Evolutionary conservation across 2,329 filamentous ascomycete genomes (phyloP), one percentile per base, ranked within the genome.

Genomic region (Fusarium cyanostomum): DNA sequence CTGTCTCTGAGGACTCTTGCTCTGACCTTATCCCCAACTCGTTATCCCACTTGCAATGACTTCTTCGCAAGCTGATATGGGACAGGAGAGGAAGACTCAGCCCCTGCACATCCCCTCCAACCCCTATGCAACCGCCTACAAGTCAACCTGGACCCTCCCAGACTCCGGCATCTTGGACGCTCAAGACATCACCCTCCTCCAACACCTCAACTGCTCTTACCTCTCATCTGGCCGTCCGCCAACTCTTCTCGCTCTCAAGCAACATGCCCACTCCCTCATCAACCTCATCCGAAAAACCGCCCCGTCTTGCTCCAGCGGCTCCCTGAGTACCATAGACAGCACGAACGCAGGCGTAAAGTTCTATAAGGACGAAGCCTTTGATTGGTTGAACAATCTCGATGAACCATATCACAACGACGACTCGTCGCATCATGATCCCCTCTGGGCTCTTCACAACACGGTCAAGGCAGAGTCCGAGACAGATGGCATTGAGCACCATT

Each of bases 211-310:
- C 73, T 88, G 86, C 73, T 77, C 78, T 55, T 87, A 86, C 64
- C 75, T 88, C 34, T 87, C 85, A 3, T 85, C 82, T 3, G 82
- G 80, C 5, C 71, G 75, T 7, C 74, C 84, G 4, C 84, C 85
- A 2, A 87, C 84, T 0, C 75, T 88, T n/a, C 74, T 83, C 1
- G 78, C 83, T 1, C 77, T 88, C 31, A 88, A 88, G 72, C 81
- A 85, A 67, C 86, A 88, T 61, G 83, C 84, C 0, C 86, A 87
- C 51, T 81, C 83, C n/a, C 78, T 88, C 13, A 74, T 78, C 30
- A 78, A 81, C 12, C 77, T 88, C 43, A 86, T 88, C 59, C 77
- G 78, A 4, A 73, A 77, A 37, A 72, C 87, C 10, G 77, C 76
- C 3, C 75, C 83, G 5, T 78, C 75, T 8, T 71, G 75, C 7